phyloP scores from a whole-genome alignment of 768 basidiomycete species.

The Phylloporus scabripes region DNA sequence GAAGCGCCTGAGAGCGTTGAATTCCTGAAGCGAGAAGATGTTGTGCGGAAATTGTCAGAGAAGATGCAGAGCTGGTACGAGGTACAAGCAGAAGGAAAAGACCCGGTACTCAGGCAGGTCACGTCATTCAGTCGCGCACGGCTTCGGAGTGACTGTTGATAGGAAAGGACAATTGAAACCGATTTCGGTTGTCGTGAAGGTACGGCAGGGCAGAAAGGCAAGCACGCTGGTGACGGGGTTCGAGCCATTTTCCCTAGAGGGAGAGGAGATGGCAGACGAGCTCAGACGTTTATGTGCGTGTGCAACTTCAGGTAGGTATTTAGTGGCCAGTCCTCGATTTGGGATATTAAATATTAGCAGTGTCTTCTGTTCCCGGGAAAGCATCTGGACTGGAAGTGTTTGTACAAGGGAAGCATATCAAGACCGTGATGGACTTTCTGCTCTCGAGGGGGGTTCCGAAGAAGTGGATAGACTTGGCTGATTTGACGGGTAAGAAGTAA shows the following conservation, averaged over 20 bases:
- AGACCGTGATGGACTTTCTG: conserved; percentile 61
- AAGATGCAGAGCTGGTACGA: conserved; percentile 80
- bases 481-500: conserved; percentile 44
- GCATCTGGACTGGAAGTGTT: conserved; percentile 60
- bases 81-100: conserved; percentile 48
- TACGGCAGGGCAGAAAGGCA: conserved; percentile 73
- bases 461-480: conserved; percentile 65
- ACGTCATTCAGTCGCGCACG: neutral
- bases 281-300: conserved; percentile 73
- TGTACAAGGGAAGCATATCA: conserved; percentile 80
- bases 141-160: neutral
- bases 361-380: conserved; percentile 57
- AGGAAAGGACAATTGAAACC: conserved; percentile 78
- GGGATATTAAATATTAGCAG: conserved; percentile 30
- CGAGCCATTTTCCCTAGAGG: conserved; percentile 67
- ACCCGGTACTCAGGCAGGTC: conserved; percentile 55
- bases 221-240: conserved; percentile 74
- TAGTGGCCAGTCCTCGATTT: neutral
- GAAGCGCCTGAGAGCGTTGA: conserved; percentile 33
- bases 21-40: conserved; percentile 64
- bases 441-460: conserved; percentile 69
- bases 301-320: conserved; percentile 61
- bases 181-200: conserved; percentile 62
- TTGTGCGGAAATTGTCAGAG: conserved; percentile 45
- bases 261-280: conserved; percentile 74